Base-by-base conservation (phyloP, 75 land plant genomes). In the Azolla pinnata region DNA sequence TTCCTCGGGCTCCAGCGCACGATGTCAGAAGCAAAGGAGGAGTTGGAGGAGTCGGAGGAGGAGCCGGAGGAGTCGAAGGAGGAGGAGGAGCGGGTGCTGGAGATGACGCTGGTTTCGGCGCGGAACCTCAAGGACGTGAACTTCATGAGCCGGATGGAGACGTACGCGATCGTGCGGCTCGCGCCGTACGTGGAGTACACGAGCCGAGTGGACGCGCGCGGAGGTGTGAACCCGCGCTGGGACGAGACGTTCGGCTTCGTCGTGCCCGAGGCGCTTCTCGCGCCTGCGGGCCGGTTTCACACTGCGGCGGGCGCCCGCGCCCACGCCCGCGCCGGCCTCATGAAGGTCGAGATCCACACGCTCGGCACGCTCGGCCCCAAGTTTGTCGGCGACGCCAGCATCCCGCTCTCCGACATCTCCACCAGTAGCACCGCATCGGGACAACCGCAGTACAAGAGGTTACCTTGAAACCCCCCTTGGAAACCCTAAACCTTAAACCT, bases 141-240 rank as follows among this genome's bases (percentile, higher is more conserved):
- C 2, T 27, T 25, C 29, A 4, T 52, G 28, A 27, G 29, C 29
- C 24, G 24, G 29, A 52, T 52, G 54, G 10, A 52, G 29, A 52
- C 54, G 2, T 52, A 52, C 27, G 54, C 54, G 12, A 24, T 24
- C 16, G 5, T 27, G 29, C 9, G 24, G 25, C 12, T 52, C 29
- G 5, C 25, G 1, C 29, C 54, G 2, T 24, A 52, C 27, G 54
- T 52, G 54, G 29, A 52, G 4, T 52, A 52, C 54, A 52, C 29
- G 2, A 52, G 29, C 2, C 26, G 27, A 52, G 28, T 52, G 10
- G 54, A 52, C 28, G 1, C 25, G 1, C 25, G 27, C 2, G 28
- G 28, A 4, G 54, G 54, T 1, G 2, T 14, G 27, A 52, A 52
- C 29, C 54, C 54, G 2, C 29, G 3, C 2, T 52, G 54, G 54